Evolutionary conservation across 305 asterid genomes (phyloP).

Genomic region (Fraxinus platypoda): DNA sequence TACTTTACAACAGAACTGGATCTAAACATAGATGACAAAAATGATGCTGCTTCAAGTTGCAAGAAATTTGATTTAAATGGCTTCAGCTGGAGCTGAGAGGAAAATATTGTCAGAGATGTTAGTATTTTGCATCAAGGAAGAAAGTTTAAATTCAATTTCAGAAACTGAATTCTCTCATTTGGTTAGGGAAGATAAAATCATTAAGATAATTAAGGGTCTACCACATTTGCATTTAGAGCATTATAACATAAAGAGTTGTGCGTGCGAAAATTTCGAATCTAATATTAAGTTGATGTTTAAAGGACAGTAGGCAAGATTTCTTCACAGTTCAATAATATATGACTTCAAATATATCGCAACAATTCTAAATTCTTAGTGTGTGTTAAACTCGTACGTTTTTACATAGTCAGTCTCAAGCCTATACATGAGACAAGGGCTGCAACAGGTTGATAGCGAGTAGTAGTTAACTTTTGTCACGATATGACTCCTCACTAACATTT

Average conservation of each 20-base stretch:
- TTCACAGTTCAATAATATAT: background rate
- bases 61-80: conserved; percentile 73
- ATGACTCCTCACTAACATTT: background rate
- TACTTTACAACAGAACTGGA: conserved; percentile 61
- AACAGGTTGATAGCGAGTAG: background rate
- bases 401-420: background rate
- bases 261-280: conserved; percentile 16
- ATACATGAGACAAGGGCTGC: background rate
- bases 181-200: conserved; percentile 14
- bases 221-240: conserved; percentile 4
- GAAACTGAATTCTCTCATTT: conserved; percentile 16
- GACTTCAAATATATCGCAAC: background rate
- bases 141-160: background rate
- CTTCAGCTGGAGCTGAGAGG: conserved; percentile 56
- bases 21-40: conserved; percentile 59
- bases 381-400: background rate
- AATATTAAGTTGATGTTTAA: background rate
- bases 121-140: background rate
- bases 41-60: conserved; percentile 59
- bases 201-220: conserved; percentile 18
- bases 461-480: background rate
- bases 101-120: conserved; percentile 20
- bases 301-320: background rate
- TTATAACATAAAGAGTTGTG: conserved; percentile 9
- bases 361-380: background rate